Base-by-base conservation (phyloP, 2,329 filamentous ascomycete species). In the Xylaria polymorpha region DNA sequence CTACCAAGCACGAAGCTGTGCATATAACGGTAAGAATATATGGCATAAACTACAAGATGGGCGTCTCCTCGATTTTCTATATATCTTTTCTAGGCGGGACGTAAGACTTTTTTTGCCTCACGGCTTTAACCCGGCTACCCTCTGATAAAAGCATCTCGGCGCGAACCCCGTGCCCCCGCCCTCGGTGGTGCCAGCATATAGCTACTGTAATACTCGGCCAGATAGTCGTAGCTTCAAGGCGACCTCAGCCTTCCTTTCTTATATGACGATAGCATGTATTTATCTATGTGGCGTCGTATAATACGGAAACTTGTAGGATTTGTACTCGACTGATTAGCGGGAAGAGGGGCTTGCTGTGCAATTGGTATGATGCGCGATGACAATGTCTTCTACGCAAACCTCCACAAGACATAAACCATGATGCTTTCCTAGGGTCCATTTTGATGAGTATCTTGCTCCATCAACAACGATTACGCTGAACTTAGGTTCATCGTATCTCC, bases 241-340 rank as follows among this genome's bases (percentile, higher is more conserved):
- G 35, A 10, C 22, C 55, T 58, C 14, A 3, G 14, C 3, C 37
- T 32, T 43, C 25, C 10, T n/a, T 9, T 14, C 10, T n/a, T 51
- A 7, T 46, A 48, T 48, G 51, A 39, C 4, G 4, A 29, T 58
- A 44, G 6, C 32, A 53, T 59, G 15, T 44, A 29, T 14, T 9
- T 20, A 53, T 44, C 18, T 20, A 32, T 20, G 55, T 51, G 20
- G 35, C 55, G 35, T 6, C 18, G 41, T 50, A 39, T 37, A 20
- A 22, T 15, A 15, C 57, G 39, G 64, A 39, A 61, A 48, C 48
- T 39, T 20, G 64, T 48, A 65, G 37, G 20, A 44, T 55, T 44
- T 20, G 32, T 43, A 35, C 55, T 15, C 35, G n/a, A 46, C n/a
- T 20, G 25, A 12, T 22, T 39, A n/a, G 32, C 20, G 46, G 20